Conservation (phyloP, 1,284 basidiomycete genomes). For the Xerocomus nothofagi region DNA sequence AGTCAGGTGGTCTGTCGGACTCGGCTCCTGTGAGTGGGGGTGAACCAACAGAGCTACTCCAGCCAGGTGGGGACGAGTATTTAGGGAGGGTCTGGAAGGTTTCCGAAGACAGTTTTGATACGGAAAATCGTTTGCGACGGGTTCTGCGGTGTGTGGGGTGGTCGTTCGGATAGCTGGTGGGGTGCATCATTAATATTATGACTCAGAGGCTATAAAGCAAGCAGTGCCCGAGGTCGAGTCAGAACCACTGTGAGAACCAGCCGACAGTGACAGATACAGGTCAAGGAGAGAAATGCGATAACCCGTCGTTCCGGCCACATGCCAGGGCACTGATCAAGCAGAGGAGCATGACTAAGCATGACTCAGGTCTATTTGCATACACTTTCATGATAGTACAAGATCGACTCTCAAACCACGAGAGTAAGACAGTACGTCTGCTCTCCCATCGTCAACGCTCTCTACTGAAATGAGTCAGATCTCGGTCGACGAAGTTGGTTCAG, state of each 20-base stretch:
- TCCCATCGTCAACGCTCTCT: not conserved
- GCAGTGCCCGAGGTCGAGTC: conserved; percentile 2
- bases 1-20: conserved; percentile 67
- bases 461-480: not conserved
- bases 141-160: conserved; percentile 34
- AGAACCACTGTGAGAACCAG: conserved; percentile 9
- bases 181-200: conserved; percentile 15
- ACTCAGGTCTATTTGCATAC: conserved; percentile 7
- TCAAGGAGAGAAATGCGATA: not conserved
- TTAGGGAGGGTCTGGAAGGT: conserved; percentile 66
- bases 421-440: not conserved
- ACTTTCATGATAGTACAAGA: not conserved
- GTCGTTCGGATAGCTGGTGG: conserved; percentile 15
- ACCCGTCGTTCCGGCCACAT: not conserved
- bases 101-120: conserved; percentile 64
- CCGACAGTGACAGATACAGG: conserved; percentile 1
- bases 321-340: too few species aligned
- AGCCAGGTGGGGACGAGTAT: conserved; percentile 49
- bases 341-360: conserved; percentile 27
- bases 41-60: conserved; percentile 14
- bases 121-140: conserved; percentile 58
- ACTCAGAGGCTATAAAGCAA: not conserved
- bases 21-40: conserved; percentile 32
- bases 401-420: not conserved
- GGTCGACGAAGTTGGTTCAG: not conserved